Evolutionary conservation across 768 basidiomycete genomes (phyloP).

Genomic region (Mrakia frigida): DNA sequence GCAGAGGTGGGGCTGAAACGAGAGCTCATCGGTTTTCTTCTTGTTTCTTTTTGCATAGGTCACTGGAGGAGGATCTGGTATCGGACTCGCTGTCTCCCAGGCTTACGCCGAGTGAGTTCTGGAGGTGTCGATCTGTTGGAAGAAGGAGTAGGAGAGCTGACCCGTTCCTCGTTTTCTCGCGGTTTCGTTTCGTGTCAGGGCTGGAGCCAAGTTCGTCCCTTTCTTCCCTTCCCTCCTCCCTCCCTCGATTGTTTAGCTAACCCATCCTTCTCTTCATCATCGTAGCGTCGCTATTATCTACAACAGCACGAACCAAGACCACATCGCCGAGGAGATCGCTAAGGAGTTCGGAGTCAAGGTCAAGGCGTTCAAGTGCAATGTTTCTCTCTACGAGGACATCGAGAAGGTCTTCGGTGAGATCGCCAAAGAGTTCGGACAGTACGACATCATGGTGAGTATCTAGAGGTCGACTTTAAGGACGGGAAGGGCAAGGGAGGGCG

Average conservation of each 20-base stretch:
- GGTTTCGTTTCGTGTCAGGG: conserved; percentile 4
- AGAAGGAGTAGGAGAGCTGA: no score
- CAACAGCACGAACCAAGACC: conserved; percentile 28
- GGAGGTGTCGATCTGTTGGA: no score
- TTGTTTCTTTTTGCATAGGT: neutral
- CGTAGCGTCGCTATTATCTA: conserved; percentile 31
- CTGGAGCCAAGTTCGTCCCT: conserved; percentile 27
- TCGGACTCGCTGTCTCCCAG: conserved; percentile 32
- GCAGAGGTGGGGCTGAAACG: neutral
- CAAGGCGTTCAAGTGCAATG: conserved; percentile 32
- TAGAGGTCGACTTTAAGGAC: neutral
- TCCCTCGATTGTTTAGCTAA: neutral
- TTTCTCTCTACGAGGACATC: conserved; percentile 18
- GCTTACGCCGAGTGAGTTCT: conserved; percentile 26
- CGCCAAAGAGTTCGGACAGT: conserved; percentile 25
- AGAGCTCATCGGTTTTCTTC: neutral
- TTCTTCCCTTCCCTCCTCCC: neutral
- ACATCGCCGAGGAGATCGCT: conserved; percentile 29
- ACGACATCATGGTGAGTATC: conserved; percentile 22
- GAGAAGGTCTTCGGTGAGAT: conserved; percentile 23
- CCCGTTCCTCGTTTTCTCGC: no score
- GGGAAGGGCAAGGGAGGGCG: neutral
- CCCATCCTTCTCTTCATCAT: neutral
- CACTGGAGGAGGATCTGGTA: conserved; percentile 26
- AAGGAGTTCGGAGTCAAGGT: conserved; percentile 29